These are phyloP conservation scores for Pseudisothecium myosuroides DNA, from an alignment of 225 moss, liverwort and hornwort species.

Conservation along the genomic window DNA sequence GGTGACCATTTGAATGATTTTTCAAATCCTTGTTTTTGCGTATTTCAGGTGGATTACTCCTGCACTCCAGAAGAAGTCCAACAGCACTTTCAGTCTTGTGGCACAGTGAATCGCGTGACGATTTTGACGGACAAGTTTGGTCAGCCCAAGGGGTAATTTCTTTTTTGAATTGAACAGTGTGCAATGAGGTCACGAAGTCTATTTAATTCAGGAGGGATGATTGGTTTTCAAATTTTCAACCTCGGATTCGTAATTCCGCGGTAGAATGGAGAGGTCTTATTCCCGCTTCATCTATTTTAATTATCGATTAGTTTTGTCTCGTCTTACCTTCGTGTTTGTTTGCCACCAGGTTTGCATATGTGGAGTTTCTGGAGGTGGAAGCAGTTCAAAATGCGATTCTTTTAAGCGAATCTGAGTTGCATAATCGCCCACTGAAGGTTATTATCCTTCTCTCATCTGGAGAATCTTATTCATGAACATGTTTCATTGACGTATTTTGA, in stretches of 20 bases:
- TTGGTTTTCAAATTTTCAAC: background rate
- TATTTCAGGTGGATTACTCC: conserved; percentile 77
- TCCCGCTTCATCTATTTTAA: background rate
- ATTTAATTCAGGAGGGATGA: background rate
- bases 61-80: conserved; percentile 98
- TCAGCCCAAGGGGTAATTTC: conserved; percentile 76
- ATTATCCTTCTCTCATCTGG: background rate
- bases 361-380: conserved; percentile 94
- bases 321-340: background rate
- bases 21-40: background rate
- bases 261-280: background rate
- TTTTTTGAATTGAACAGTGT: background rate
- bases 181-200: background rate
- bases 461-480: background rate
- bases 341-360: conserved; percentile 70
- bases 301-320: background rate
- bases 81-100: conserved; percentile 96
- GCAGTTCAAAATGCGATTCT: conserved; percentile 93
- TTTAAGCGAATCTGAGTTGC: conserved; percentile 87
- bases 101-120: conserved; percentile 90
- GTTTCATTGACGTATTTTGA: background rate
- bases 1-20: background rate
- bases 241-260: background rate
- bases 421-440: conserved; percentile 90
- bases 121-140: conserved; percentile 93